Base-by-base conservation (phyloP, 2,329 filamentous ascomycete species). In the Polychaeton citri region DNA sequence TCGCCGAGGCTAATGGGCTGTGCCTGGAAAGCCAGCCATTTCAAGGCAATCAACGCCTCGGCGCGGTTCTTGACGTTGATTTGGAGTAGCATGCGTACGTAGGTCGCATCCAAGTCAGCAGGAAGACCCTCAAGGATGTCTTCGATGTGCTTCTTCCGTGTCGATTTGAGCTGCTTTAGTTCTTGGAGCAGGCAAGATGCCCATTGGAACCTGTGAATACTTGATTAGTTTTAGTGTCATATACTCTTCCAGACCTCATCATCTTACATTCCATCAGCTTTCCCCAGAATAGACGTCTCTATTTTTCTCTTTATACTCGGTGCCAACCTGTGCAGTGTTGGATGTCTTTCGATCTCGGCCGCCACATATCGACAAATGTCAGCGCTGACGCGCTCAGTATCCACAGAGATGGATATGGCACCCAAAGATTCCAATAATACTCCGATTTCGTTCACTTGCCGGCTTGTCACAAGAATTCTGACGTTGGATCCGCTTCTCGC, bases 401-500 rank as follows among this genome's bases (percentile, higher is more conserved):
- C 12, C 7, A 28, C 7, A 15, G 24, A 5, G 12, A 28, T 28
- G 7, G 24, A 28, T 10, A 10, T 4, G 12, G 4, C 24, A 28
- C 24, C 12, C 24, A 4, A 12, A 5, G 5, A 61, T 46, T 3
- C 50, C 33, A 40, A 65, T 58, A 8, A 65, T 42, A 3, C 48
- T 43, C 0, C 59, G 32, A 10, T 59, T 33, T 1, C 54, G 26
- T 2, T 52, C 51, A 2, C 48, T 46, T 2, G 38, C 8, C 3
- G 64, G 52, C 0, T 33, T 44, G 30, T 68, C 59, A 12, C 57
- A 39, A 1, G 63, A 64, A 45, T 66, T 66, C 37, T 65, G 60
- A 3, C 63, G 51, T 65, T 56, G 38, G 53, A 62, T 6, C 62
- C 43, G 8, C 38, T 43, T 7, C 63, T 47, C 3, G 18, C 19